Evolutionary conservation across 2,329 filamentous ascomycete species (phyloP).

Genomic region (Paecilomyces formosus): DNA sequence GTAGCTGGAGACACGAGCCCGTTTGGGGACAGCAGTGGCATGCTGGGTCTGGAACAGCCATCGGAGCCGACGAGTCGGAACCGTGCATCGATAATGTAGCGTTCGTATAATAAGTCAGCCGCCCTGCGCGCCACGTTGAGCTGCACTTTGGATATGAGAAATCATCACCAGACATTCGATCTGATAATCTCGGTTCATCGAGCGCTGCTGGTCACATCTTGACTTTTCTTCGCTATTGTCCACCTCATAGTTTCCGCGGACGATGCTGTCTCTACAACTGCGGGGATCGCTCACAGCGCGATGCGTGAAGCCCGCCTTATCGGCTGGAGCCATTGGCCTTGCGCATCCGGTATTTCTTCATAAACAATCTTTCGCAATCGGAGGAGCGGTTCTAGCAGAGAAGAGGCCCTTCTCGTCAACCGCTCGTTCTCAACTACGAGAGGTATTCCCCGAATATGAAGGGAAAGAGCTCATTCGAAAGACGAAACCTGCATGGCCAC

Average conservation of each 20-base stretch:
- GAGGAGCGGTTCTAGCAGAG: background rate
- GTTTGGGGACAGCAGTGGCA: background rate
- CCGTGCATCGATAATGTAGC: background rate
- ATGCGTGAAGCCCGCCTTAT: background rate
- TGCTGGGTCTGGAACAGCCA: background rate
- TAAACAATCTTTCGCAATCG: background rate
- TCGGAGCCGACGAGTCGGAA: background rate
- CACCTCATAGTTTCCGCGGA: background rate
- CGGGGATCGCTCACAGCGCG: background rate
- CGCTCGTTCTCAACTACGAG: background rate
- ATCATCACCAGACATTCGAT: background rate
- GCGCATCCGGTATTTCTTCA: background rate
- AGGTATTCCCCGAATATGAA: slow-evolving; percentile 51
- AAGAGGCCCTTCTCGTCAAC: background rate
- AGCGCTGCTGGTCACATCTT: background rate
- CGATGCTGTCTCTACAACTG: background rate
- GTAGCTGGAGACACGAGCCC: no score
- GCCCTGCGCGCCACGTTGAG: background rate
- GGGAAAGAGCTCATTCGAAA: slow-evolving; percentile 54
- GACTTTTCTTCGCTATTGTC: background rate
- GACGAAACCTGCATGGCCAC: slow-evolving; percentile 61
- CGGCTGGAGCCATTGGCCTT: background rate
- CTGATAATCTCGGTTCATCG: background rate
- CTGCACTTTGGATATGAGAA: background rate
- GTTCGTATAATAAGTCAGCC: background rate